Percentiles rank a stretch among this genome's conserved stretches.
Conservation (phyloP, 1,284 basidiomycete genomes). For the Cryptococcus sp. region DNA sequence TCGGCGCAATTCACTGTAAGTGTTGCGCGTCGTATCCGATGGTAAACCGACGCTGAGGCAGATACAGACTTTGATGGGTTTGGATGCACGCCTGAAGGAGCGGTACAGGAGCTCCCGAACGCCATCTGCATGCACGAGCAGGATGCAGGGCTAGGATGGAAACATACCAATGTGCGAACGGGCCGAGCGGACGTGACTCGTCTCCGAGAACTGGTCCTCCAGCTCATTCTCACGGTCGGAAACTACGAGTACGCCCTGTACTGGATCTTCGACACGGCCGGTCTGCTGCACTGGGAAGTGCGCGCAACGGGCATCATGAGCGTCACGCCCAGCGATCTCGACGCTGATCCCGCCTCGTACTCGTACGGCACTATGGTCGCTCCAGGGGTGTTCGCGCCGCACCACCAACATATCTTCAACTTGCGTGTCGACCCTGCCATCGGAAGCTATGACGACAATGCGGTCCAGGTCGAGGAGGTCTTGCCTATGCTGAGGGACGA, state of each 20-base stretch:
- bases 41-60: too few relatives aligned
- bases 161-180: constrained; percentile 55
- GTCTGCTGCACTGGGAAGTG: constrained; percentile 54
- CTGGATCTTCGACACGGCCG: constrained; percentile 54
- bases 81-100: constrained; percentile 16
- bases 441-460: constrained; percentile 51
- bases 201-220: constrained; percentile 51
- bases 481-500: constrained; percentile 47
- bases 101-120: constrained; percentile 25
- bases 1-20: constrained; percentile 35
- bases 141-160: constrained; percentile 55
- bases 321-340: constrained; percentile 49
- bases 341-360: constrained; percentile 42
- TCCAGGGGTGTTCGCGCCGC: constrained; percentile 52
- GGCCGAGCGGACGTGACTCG: constrained; percentile 46
- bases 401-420: constrained; percentile 56
- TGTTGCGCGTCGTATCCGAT: too few relatives aligned
- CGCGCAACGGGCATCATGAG: constrained; percentile 56
- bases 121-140: constrained; percentile 56
- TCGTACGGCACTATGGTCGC: constrained; percentile 53
- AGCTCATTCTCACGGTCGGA: constrained; percentile 53
- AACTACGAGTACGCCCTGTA: constrained; percentile 51
- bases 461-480: constrained; percentile 48
- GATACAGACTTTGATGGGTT: neutral
- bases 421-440: constrained; percentile 49